A percentile compares a stretch with the other conserved stretches of the same genome.
Conservation (phyloP, 352 stramenopile species). For the Albugo laibachii region DNA sequence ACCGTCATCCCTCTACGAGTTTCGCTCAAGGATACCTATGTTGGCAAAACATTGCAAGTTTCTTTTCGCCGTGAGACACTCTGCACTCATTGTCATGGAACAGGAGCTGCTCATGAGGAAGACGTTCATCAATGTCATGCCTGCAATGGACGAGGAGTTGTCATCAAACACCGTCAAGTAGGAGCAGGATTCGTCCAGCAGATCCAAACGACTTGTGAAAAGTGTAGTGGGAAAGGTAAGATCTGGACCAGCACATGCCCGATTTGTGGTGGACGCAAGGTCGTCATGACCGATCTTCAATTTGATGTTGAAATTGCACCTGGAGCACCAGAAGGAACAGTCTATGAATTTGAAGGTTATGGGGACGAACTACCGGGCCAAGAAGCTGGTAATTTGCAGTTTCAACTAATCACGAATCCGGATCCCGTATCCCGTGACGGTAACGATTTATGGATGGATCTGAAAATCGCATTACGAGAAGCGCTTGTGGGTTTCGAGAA, state of each 20-base stretch:
- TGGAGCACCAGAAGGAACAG: slow-evolving; percentile 77
- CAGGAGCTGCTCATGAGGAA: slow-evolving; percentile 78
- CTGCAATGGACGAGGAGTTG: slow-evolving; percentile 80
- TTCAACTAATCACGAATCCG: slow-evolving; percentile 75
- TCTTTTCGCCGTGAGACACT: slow-evolving; percentile 84
- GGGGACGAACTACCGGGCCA: slow-evolving; percentile 78
- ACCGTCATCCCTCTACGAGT: slow-evolving; percentile 81
- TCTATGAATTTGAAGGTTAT: slow-evolving; percentile 73
- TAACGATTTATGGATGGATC: slow-evolving; percentile 90
- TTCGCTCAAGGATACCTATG: slow-evolving; percentile 93
- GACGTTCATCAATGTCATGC: slow-evolving; percentile 79
- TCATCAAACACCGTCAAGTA: slow-evolving; percentile 16
- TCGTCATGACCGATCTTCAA: slow-evolving; percentile 84
- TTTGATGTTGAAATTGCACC: slow-evolving; percentile 92
- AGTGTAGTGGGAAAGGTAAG: slow-evolving; percentile 85
- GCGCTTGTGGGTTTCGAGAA: slow-evolving; percentile 87
- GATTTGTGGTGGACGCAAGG: slow-evolving; percentile 58
- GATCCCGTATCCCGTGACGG: slow-evolving; percentile 79
- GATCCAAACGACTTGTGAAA: slow-evolving; percentile 77
- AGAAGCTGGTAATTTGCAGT: slow-evolving; percentile 83
- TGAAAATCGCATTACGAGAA: slow-evolving; percentile 89
- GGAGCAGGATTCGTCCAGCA: slow-evolving; percentile 66
- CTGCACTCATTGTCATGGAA: slow-evolving; percentile 87
- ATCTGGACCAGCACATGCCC: slow-evolving; percentile 86
- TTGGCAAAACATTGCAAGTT: slow-evolving; percentile 87